phyloP scores from a whole-genome alignment of 257 asterid genomes.

The Lantana camara region DNA sequence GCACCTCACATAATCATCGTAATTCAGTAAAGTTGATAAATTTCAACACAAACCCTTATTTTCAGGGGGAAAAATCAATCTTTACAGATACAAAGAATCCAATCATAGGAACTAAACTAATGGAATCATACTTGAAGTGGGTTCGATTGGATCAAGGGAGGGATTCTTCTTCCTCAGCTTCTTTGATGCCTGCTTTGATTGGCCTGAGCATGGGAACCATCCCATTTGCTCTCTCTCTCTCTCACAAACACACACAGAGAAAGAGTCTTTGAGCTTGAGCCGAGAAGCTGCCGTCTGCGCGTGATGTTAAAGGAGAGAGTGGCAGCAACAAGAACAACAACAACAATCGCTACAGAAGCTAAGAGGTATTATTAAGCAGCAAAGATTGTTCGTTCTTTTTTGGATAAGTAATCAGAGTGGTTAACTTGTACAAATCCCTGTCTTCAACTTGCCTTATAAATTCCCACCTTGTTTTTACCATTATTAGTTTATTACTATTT shows the following conservation, averaged over 20 bases:
- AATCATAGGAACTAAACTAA: neutral
- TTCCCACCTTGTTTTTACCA: neutral
- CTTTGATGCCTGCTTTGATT: conserved; percentile 45
- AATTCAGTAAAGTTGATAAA: conserved; percentile 1
- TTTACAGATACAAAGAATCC: neutral
- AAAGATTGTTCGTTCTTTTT: neutral
- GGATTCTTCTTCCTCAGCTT: conserved; percentile 48
- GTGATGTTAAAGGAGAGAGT: conserved; percentile 20
- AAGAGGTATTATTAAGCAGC: neutral
- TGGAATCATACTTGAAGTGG: conserved; percentile 41
- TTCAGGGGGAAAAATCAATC: neutral
- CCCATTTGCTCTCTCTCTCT: conserved; percentile 50
- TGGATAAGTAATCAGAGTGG: conserved; percentile 15
- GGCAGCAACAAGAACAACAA: conserved; percentile 28
- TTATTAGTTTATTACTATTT: neutral
- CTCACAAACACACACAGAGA: conserved; percentile 15
- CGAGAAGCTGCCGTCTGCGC: conserved; percentile 1
- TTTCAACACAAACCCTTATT: conserved; percentile 21
- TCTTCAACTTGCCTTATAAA: conserved; percentile 2
- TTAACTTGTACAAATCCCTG: conserved; percentile 11
- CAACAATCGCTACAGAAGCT: conserved; percentile 15
- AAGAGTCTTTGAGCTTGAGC: neutral
- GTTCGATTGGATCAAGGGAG: conserved; percentile 38
- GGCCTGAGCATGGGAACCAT: conserved; percentile 77
- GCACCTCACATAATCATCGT: conserved; percentile 15